Evolutionary conservation across 352 stramenopile species (phyloP).

Genomic region (Stramenopiles sp.): DNA sequence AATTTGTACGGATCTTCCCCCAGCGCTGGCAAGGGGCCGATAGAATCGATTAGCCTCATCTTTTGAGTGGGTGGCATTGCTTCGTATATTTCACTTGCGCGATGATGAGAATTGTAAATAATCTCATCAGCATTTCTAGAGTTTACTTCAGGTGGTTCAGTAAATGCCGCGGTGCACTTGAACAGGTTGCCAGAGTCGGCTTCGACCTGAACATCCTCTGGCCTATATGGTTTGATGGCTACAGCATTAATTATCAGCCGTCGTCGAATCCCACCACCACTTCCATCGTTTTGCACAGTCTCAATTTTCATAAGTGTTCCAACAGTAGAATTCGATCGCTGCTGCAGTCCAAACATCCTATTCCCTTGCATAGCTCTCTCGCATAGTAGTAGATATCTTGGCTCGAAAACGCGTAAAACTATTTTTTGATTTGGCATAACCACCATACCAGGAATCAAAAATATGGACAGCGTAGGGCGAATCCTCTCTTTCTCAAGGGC

Average conservation of each 20-base stretch:
- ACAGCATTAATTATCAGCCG: not conserved
- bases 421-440: not conserved
- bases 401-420: not conserved
- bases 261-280: not conserved
- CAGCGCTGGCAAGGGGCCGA: not conserved
- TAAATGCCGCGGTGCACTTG: not conserved
- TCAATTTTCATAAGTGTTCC: not conserved
- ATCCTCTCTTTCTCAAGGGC: not conserved
- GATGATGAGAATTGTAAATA: not conserved
- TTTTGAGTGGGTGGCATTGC: not conserved
- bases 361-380: not conserved
- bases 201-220: not conserved
- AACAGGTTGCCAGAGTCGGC: not conserved
- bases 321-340: not conserved
- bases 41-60: not conserved
- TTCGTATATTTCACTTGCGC: not conserved
- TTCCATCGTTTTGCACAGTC: not conserved
- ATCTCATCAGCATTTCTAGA: not conserved
- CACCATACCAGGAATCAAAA: not conserved
- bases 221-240: not conserved
- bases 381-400: not conserved
- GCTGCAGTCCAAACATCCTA: not conserved
- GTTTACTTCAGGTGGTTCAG: not conserved
- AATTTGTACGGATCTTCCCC: not conserved
- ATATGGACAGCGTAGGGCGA: not conserved